These are phyloP conservation scores for Rhizoctonia solani DNA, from an alignment of 1,284 basidiomycete genomes.

Conservation along the genomic window DNA sequence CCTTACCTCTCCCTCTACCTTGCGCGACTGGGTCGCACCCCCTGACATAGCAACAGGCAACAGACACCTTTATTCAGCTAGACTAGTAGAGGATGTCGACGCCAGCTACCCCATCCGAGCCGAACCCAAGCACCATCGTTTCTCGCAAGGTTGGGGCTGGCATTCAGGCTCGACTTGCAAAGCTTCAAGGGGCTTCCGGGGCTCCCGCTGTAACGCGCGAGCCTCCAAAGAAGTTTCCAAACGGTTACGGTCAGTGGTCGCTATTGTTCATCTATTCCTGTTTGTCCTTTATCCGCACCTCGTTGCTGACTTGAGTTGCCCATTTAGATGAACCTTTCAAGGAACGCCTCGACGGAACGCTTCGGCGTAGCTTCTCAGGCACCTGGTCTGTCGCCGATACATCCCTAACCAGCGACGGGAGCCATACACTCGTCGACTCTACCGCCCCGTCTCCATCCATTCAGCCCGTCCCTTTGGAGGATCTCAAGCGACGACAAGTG, in stretches of 20 bases:
- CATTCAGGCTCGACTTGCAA: slow-evolving; percentile 20
- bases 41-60: slow-evolving; percentile 6
- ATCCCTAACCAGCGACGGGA: slow-evolving; percentile 9
- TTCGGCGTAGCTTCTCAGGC: slow-evolving; percentile 18
- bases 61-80: no score
- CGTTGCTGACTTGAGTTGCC: no score
- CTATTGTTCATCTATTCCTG: background rate
- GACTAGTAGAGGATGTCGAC: no score
- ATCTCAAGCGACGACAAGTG: slow-evolving; percentile 16
- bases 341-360: slow-evolving; percentile 23
- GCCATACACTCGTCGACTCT: slow-evolving; percentile 18
- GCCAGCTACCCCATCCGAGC: background rate
- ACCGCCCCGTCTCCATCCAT: background rate
- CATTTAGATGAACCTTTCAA: slow-evolving; percentile 17
- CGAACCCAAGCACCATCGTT: slow-evolving; percentile 16
- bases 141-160: slow-evolving; percentile 25
- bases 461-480: slow-evolving; percentile 4
- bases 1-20: background rate
- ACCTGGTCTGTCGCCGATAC: slow-evolving; percentile 20
- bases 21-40: slow-evolving; percentile 20
- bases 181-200: slow-evolving; percentile 14
- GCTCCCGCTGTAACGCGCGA: slow-evolving; percentile 14
- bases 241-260: slow-evolving; percentile 6
- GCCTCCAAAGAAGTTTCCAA: slow-evolving; percentile 17
- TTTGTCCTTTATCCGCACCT: background rate